Conservation (phyloP, 441 rosid species). For the Euphorbia corollata region DNA sequence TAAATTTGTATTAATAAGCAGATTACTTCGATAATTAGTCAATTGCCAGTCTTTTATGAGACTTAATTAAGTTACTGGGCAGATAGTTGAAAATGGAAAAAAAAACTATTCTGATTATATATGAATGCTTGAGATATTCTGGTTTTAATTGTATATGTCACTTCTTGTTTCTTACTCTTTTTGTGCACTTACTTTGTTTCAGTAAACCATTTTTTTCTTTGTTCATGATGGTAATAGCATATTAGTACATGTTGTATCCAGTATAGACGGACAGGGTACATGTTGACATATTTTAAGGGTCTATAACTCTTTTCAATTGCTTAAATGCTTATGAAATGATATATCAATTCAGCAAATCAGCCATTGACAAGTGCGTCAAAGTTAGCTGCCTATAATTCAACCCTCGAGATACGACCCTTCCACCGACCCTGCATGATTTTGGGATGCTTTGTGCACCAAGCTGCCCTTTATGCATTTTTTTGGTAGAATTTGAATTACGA, state of each 20-base stretch:
- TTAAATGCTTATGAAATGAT: too few species aligned
- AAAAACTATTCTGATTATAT: neutral
- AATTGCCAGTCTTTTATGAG: neutral
- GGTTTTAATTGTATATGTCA: neutral
- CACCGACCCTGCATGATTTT: too few species aligned
- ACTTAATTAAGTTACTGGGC: neutral
- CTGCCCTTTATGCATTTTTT: neutral
- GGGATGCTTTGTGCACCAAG: too few species aligned
- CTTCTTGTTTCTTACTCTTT: neutral
- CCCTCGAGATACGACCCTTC: too few species aligned
- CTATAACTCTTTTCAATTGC: too few species aligned
- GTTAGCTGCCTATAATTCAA: too few species aligned
- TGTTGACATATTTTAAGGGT: too few species aligned
- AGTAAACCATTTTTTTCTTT: neutral
- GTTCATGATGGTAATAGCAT: neutral
- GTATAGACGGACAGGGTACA: too few species aligned
- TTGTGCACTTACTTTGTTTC: neutral
- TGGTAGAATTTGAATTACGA: neutral
- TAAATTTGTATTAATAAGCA: neutral
- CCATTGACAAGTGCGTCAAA: too few species aligned
- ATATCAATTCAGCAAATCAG: too few species aligned
- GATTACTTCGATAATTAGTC: neutral
- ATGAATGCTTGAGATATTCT: slow-evolving; percentile 1
- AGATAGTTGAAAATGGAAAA: neutral
- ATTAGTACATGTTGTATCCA: too few species aligned